Percentiles rank a stretch among this genome's conserved stretches.
These are phyloP conservation scores for Cadophora sp. DNA, from an alignment of 2,329 filamentous ascomycete species.

Conservation along the genomic window DNA sequence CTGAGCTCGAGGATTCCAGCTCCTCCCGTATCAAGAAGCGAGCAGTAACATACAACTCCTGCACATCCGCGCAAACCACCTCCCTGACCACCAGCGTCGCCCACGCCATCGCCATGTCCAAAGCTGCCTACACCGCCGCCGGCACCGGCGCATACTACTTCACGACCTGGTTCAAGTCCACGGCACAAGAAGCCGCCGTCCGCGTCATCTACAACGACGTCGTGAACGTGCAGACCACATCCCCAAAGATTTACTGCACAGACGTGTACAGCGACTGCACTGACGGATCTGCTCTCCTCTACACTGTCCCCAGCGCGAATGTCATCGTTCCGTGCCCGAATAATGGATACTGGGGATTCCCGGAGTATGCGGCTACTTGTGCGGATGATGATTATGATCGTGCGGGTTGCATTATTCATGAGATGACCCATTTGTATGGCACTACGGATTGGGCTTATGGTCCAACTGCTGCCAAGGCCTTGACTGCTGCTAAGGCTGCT, in stretches of 20 bases:
- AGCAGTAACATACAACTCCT: constrained; percentile 33
- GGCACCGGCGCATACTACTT: constrained; percentile 32
- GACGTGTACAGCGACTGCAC: constrained; percentile 36
- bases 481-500: constrained; percentile 34
- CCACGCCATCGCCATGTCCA: constrained; percentile 35
- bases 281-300: constrained; percentile 36
- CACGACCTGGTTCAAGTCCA: constrained; percentile 39
- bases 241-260: constrained; percentile 35
- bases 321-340: constrained; percentile 37
- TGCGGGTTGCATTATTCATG: constrained; percentile 36
- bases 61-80: constrained; percentile 30
- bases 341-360: constrained; percentile 38
- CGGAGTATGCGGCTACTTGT: constrained; percentile 32
- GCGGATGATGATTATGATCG: constrained; percentile 37
- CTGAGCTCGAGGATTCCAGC: neutral
- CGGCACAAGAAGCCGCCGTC: constrained; percentile 31
- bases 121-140: constrained; percentile 36
- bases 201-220: constrained; percentile 37
- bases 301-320: constrained; percentile 36
- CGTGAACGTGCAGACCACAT: constrained; percentile 34
- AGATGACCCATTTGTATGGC: constrained; percentile 39
- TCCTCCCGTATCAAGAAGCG: constrained; percentile 37
- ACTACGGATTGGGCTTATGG: constrained; percentile 40
- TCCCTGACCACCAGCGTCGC: constrained; percentile 33
- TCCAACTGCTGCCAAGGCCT: constrained; percentile 29